These are phyloP conservation scores for Ambispora gerdemannii DNA, from an alignment of 192 early-diverging fungal genomes.

Conservation along the genomic window DNA sequence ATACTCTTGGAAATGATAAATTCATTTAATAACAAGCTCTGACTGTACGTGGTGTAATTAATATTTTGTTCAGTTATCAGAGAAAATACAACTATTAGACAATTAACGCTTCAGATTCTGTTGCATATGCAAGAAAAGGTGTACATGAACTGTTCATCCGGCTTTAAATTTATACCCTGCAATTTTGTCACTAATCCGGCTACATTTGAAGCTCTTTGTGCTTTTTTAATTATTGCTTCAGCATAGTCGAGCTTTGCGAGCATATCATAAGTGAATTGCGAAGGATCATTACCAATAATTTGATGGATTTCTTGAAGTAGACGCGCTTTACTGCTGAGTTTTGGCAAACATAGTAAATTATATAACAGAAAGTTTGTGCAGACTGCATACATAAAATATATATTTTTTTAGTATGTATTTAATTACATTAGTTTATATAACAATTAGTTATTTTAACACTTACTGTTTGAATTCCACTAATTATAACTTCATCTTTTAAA, in stretches of 20 bases:
- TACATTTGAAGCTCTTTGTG: neutral
- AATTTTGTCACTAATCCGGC: neutral
- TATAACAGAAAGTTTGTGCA: conserved; percentile 2
- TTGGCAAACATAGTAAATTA: conserved; percentile 6
- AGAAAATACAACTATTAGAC: too few species aligned
- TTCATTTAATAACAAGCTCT: too few species aligned
- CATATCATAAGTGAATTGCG: neutral
- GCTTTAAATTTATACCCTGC: neutral
- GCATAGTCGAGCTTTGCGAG: neutral
- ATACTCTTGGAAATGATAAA: too few species aligned
- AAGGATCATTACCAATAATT: conserved; percentile 1
- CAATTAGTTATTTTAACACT: neutral
- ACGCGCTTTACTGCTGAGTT: neutral
- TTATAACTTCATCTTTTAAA: neutral
- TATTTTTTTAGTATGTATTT: neutral
- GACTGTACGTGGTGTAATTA: too few species aligned
- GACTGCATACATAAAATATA: neutral
- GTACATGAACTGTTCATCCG: too few species aligned
- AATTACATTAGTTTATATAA: neutral
- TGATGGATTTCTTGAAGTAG: conserved; percentile 4
- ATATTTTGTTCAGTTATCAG: too few species aligned
- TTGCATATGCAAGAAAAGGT: too few species aligned
- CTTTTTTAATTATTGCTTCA: conserved; percentile 11
- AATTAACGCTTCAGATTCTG: too few species aligned
- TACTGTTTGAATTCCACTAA: conserved; percentile 1